Conservation (phyloP, 345 rosid species). For the Turnera subulata region DNA sequence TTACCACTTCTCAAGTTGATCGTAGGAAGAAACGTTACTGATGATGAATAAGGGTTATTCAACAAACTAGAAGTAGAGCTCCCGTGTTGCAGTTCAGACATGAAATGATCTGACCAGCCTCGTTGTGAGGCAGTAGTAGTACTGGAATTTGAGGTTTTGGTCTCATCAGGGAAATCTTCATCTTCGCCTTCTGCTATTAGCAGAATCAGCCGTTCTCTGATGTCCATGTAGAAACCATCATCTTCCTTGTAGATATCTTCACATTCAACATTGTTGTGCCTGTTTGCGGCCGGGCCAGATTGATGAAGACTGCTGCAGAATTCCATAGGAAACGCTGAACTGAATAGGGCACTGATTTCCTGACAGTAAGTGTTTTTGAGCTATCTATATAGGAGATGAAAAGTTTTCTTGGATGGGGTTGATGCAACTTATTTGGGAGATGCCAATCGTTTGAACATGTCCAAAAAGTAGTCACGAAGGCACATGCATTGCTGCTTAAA, state of each 20-base stretch:
- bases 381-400: too few species aligned
- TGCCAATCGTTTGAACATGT: too few species aligned
- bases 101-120: neutral
- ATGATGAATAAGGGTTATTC: slow-evolving; percentile 2
- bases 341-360: too few species aligned
- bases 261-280: slow-evolving; percentile 2
- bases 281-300: slow-evolving; percentile 2
- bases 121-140: neutral
- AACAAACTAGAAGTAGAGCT: slow-evolving; percentile 25
- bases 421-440: too few species aligned
- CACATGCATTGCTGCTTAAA: too few species aligned
- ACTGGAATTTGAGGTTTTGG: too few species aligned
- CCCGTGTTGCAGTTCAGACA: slow-evolving; percentile 21
- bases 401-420: too few species aligned
- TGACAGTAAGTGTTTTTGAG: too few species aligned
- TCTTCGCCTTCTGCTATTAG: slow-evolving; percentile 41
- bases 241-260: slow-evolving; percentile 27
- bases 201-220: slow-evolving; percentile 37
- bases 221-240: slow-evolving; percentile 34
- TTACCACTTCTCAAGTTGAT: slow-evolving; percentile 24
- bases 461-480: too few species aligned
- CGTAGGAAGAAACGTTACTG: slow-evolving; percentile 30
- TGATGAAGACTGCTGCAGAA: too few species aligned
- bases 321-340: too few species aligned
- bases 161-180: neutral